Conservation (phyloP, 2,329 filamentous ascomycete species). For the Metarhizium anisopliae region DNA sequence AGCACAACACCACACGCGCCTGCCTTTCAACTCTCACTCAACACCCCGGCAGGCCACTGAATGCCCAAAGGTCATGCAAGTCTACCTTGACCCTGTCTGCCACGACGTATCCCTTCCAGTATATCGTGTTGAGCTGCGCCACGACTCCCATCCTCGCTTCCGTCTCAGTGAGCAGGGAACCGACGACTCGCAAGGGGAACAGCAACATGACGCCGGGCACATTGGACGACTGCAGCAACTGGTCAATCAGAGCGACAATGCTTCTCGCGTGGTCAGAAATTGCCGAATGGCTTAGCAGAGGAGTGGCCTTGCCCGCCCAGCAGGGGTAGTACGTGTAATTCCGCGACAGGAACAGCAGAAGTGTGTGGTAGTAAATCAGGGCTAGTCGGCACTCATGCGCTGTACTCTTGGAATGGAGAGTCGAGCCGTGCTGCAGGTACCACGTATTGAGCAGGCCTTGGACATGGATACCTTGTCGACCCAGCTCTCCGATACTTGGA, state of each 20-base stretch:
- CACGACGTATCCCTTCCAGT: constrained; percentile 14
- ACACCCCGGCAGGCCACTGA: no score
- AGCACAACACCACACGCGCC: no score
- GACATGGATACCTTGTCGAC: constrained; percentile 5
- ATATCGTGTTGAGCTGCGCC: constrained; percentile 6
- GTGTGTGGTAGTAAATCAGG: constrained; percentile 8
- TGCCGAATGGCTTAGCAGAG: constrained; percentile 1
- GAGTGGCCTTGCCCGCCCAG: constrained; percentile 10
- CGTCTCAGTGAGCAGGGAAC: not conserved
- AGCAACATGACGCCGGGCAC: constrained; percentile 13
- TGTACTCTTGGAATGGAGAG: rapidly evolving
- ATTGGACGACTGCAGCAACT: not conserved
- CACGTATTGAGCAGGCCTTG: not conserved
- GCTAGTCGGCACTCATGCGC: constrained; percentile 6
- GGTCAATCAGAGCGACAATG: not conserved
- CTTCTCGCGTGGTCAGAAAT: not conserved
- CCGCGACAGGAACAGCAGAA: constrained; percentile 13
- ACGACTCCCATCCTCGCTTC: not conserved
- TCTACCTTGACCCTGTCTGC: constrained; percentile 14
- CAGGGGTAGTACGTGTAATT: constrained; percentile 16
- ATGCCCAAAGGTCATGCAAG: constrained; percentile 13
- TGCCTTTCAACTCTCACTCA: no score
- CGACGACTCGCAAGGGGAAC: constrained; percentile 17
- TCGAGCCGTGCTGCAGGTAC: not conserved
- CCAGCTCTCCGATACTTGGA: constrained; percentile 3